Conservation (phyloP, 2,329 filamentous ascomycete genomes). For the Onygena corvina region DNA sequence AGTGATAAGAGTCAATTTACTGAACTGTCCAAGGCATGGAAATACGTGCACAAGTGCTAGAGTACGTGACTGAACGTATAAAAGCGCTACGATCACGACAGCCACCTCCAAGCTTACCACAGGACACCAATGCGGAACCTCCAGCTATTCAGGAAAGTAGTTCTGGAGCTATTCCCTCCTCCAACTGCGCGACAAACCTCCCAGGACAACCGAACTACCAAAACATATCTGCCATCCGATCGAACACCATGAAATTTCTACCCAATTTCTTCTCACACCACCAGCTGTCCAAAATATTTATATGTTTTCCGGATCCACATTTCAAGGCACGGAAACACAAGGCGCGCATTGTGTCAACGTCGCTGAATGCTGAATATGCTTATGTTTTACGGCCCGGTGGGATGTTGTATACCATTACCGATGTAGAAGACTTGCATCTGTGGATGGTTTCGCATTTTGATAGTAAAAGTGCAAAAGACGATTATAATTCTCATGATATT, state of each 20-base stretch:
- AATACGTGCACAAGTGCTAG: slow-evolving; percentile 78
- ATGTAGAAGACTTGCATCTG: slow-evolving; percentile 82
- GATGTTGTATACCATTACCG: slow-evolving; percentile 89
- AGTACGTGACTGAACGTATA: slow-evolving; percentile 82
- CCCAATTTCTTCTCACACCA: slow-evolving; percentile 82
- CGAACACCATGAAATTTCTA: slow-evolving; percentile 99
- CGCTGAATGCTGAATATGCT: slow-evolving; percentile 85
- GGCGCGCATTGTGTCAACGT: slow-evolving; percentile 79
- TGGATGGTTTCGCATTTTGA: slow-evolving; percentile 90
- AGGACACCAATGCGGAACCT: slow-evolving; percentile 4
- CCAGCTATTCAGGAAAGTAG: slow-evolving; percentile 1
- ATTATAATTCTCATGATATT: slow-evolving; percentile 58
- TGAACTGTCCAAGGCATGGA: slow-evolving; percentile 57
- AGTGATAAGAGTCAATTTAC: neutral
- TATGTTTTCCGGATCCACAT: slow-evolving; percentile 96
- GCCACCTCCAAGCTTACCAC: slow-evolving; percentile 21
- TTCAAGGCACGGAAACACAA: slow-evolving; percentile 98
- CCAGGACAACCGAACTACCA: slow-evolving; percentile 45
- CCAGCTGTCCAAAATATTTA: slow-evolving; percentile 83
- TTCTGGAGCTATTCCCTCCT: neutral
- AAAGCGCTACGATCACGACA: slow-evolving; percentile 55
- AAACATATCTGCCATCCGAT: slow-evolving; percentile 78
- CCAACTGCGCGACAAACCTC: neutral
- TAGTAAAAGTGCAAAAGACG: slow-evolving; percentile 42
- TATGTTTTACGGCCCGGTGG: slow-evolving; percentile 74